Evolutionary conservation across 2,329 filamentous ascomycete genomes (phyloP), one percentile per base, ranked within the genome.

Genomic region (Cyanodermella asteris): DNA sequence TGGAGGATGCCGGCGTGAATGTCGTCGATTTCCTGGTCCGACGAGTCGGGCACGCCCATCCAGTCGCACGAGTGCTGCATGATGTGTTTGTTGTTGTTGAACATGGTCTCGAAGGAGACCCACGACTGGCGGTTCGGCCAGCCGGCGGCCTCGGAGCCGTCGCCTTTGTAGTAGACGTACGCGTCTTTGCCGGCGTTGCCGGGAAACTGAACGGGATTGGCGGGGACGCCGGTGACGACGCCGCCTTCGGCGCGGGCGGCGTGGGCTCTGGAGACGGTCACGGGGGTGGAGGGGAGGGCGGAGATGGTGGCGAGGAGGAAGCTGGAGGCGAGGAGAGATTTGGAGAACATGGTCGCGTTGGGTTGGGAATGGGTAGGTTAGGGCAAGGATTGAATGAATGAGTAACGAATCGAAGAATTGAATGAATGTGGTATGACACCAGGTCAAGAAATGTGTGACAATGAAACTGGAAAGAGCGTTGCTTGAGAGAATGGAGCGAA

Each of bases 111-210:
- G 21, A 43, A 43, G 3, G 31, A 33, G 13, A 42, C 29, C 40
- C 40, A 43, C 27, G 28, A 26, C 16, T 20, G 22, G 18, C 27
- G 33, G 17, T 31, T 13, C 4, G 40, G 40, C 24, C 36, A 42
- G 7, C 34, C 35, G 10, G 30, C 29, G 17, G 15, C 22, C 13
- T 12, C 22, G n/a, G 25, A 24, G 15, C 35, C 37, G 22, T 34
- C 26, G n/a, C 39, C 40, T 13, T 37, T 36, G 32, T 49, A 48
- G 32, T 40, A 36, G 9, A 23, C 37, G 30, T 49, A 49, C 3
- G 22, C 16, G 30, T 47, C 44, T 7, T 20, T 17, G 15, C 39
- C 20, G 6, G 6, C n/a, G n/a, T n/a, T n/a, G n/a, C n/a, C n/a
- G n/a, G n/a, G n/a, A n/a, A n/a, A n/a, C n/a, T n/a, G n/a, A n/a